These are phyloP conservation scores for Xylariomycetidae sp. DNA, from an alignment of 2,329 filamentous ascomycete species.

Conservation along the genomic window DNA sequence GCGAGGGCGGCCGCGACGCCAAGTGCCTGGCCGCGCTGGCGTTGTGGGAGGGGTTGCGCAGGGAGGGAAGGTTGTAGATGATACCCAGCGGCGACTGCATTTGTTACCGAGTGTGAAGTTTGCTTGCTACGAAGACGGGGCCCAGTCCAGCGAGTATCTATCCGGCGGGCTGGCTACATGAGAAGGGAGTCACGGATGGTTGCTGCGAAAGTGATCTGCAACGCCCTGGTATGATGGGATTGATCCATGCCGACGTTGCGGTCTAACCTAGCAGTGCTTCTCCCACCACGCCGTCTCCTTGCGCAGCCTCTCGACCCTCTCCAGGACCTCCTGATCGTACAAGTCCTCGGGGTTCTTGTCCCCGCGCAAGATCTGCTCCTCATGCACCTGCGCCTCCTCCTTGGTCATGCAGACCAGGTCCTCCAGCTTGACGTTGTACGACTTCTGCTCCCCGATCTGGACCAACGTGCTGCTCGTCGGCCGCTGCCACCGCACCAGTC, in stretches of 20 bases:
- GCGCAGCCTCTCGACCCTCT: slow-evolving; percentile 59
- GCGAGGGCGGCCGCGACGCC: slow-evolving; percentile 49
- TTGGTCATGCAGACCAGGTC: slow-evolving; percentile 31
- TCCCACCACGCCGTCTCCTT: slow-evolving; percentile 61
- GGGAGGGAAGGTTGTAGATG: slow-evolving; percentile 31
- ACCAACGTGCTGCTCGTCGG: slow-evolving; percentile 54
- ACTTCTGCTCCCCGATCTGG: slow-evolving; percentile 68
- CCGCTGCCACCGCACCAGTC: slow-evolving; percentile 73
- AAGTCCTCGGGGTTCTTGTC: slow-evolving; percentile 62
- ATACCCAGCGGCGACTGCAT: neutral
- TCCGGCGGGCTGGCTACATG: too few relatives aligned
- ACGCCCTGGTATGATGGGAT: too few relatives aligned
- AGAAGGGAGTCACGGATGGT: too few relatives aligned
- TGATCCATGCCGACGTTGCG: too few relatives aligned
- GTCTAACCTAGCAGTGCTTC: slow-evolving; percentile 37
- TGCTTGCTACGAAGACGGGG: too few relatives aligned
- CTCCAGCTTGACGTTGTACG: slow-evolving; percentile 48
- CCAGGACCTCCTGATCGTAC: slow-evolving; percentile 64
- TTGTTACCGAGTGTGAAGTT: too few relatives aligned
- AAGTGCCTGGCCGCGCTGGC: slow-evolving; percentile 56
- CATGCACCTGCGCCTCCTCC: slow-evolving; percentile 52
- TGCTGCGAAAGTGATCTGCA: too few relatives aligned
- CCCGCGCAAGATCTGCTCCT: slow-evolving; percentile 69
- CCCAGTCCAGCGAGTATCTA: too few relatives aligned
- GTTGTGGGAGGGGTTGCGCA: slow-evolving; percentile 50